Percentiles rank a stretch among this genome's conserved stretches.
These are phyloP conservation scores for Diaporthe ilicicola DNA, from an alignment of 2,329 filamentous ascomycete genomes.

Conservation along the genomic window DNA sequence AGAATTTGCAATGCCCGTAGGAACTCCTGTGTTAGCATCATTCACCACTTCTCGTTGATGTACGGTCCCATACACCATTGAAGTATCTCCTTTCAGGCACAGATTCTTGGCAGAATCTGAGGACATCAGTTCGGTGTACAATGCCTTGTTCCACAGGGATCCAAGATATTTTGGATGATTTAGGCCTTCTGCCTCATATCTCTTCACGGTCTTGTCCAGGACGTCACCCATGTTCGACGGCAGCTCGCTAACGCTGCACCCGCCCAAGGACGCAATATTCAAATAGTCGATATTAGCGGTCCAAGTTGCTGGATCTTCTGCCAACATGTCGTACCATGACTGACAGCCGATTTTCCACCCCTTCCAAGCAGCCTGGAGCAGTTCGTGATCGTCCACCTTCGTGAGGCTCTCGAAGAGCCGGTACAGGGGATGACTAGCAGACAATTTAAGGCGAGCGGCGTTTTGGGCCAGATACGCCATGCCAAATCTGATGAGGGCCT, in stretches of 20 bases:
- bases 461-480: not conserved
- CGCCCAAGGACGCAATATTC: not conserved
- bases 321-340: not conserved
- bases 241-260: not conserved
- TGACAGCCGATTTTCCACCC: not conserved
- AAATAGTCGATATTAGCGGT: not conserved
- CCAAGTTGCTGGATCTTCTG: not conserved
- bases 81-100: not conserved
- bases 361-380: conserved; percentile 2
- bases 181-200: conserved; percentile 1
- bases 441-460: not conserved
- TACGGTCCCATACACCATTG: not conserved
- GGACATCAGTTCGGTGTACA: not conserved
- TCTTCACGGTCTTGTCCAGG: not conserved
- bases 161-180: not conserved
- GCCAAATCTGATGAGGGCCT: not conserved
- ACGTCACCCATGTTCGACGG: not conserved
- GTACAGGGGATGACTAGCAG: not conserved
- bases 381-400: not conserved
- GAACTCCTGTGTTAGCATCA: not conserved
- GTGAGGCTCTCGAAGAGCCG: not conserved
- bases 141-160: not conserved
- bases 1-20: not conserved
- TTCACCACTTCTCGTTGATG: not conserved
- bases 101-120: not conserved